Evolutionary conservation across 768 basidiomycete genomes (phyloP), one percentile per base, ranked within the genome.

Genomic region (Agrocybe pediades): DNA sequence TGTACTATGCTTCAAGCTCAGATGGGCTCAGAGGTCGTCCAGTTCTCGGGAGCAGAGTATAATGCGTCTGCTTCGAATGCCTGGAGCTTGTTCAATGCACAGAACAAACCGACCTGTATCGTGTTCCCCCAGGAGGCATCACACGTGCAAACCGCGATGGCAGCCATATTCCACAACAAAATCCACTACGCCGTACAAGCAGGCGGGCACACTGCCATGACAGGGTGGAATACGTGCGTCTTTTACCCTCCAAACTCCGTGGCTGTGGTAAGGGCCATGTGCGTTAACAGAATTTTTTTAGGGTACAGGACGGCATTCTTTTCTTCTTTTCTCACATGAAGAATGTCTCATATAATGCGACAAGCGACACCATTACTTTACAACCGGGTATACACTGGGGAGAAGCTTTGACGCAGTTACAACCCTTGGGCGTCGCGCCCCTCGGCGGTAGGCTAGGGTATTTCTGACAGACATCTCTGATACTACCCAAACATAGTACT

Each of bases 361-460:
- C 51, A 2, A 67, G 51, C 19, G 73, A 74, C 46, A 68, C 73
- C 6, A 74, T 77, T 19, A 72, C 67, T 3, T 53, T 79, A 8
- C 64, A 77, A 51, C 77, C 76, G n/a, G 76, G 75, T 16, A 62
- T 73, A n/a, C 69, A 64, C 48, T 77, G 76, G 76, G 69, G 65
- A 19, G 71, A 79, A 19, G 76, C 72, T 2, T 50, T 74, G 2
- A 55, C 57, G n/a, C 59, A 65, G 9, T 49, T 77, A 1, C 70
- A 73, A 42, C 67, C 71, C 4, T 64, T 65, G 24, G 75, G 76
- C 2, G 75, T 79, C n/a, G 73, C 75, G n/a, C 71, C 74, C 25
- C 55, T 71, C 40, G 77, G 77, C 39, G 77, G 74, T 17, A 64
- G 75, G 42, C 59, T 72, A 39, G 63, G 66, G 73, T 74, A 45